Evolutionary conservation across 495 filamentous ascomycete genomes (phyloP), one percentile per base, ranked within the genome.

Genomic region (Penicillium canescens): DNA sequence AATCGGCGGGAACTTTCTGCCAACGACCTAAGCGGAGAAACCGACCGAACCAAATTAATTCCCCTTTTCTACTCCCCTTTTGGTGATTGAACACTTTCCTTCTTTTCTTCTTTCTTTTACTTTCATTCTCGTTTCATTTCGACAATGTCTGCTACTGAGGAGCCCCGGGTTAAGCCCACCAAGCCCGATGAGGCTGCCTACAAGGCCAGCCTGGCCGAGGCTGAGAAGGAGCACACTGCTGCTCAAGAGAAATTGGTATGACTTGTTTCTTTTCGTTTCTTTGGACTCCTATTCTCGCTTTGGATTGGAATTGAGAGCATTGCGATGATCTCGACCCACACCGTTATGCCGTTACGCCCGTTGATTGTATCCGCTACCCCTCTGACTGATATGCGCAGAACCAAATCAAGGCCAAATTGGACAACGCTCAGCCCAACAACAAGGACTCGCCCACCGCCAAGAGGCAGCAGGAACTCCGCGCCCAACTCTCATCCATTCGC

Each of bases 351-450:
- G 31, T 52, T 34, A 20, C 48, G 42, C 21, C 20, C 46, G 34
- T 38, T 41, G 34, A 1, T 42, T 43, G 28, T 51, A 26, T 23
- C 23, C 36, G 16, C 13, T 35, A 12, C 18, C 33, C 46, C 46
- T 48, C 48, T 43, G 39, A 43, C 49, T 51, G 49, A 42, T 46
- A 48, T 48, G 53, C 31, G 12, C 21, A 98, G 93, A 91, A 88
- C 67, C 82, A 83, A 55, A 76, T 93, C 70, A 91, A 90, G 73
- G 81, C 85, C 61, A 96, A 96, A 73, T 78, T 97, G 59, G 90
- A 96, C 42, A 71, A 80, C 42, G 88, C 87, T 46, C 80, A 86
- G 55, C 87, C 88, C 26, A 86, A 87, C 70, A 91, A 90, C 69
- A 78, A 82, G 68, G 87, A 86, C 66, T 88, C 82, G 0, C 89